Conservation (phyloP, 495 filamentous ascomycete genomes). For the Astrocystis sublimbata region DNA sequence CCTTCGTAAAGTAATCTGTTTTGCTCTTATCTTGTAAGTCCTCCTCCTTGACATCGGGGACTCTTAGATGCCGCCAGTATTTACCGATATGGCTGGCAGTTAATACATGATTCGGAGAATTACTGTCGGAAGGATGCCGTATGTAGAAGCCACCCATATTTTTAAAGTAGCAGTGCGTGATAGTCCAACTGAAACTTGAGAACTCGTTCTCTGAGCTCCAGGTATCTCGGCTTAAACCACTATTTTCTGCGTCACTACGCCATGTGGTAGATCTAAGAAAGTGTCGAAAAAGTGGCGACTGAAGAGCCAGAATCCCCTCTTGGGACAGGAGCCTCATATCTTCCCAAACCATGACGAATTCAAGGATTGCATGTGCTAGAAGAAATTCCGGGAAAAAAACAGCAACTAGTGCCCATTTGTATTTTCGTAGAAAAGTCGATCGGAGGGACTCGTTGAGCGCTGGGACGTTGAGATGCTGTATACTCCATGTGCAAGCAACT, state of each 20-base stretch:
- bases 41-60: slow-evolving; percentile 10
- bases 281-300: not conserved
- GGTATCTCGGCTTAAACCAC: not conserved
- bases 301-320: not conserved
- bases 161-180: slow-evolving; percentile 37
- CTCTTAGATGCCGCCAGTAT: not conserved
- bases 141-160: slow-evolving; percentile 43
- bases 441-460: not conserved
- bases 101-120: not conserved
- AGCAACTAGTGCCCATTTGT: slow-evolving; percentile 18
- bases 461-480: slow-evolving; percentile 34
- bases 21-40: slow-evolving; percentile 45
- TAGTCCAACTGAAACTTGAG: slow-evolving; percentile 24
- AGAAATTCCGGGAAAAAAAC: slow-evolving; percentile 21
- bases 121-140: not conserved
- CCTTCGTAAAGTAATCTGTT: slow-evolving; percentile 34
- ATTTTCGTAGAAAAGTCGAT: not conserved
- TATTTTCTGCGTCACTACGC: not conserved
- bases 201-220: no score
- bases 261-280: not conserved
- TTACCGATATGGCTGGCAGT: not conserved
- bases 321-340: slow-evolving; percentile 9
- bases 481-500: slow-evolving; percentile 35
- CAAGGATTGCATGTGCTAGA: slow-evolving; percentile 17
- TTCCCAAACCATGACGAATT: slow-evolving; percentile 10